Conservation (phyloP, 768 basidiomycete genomes). For the Boletus reticulatus region DNA sequence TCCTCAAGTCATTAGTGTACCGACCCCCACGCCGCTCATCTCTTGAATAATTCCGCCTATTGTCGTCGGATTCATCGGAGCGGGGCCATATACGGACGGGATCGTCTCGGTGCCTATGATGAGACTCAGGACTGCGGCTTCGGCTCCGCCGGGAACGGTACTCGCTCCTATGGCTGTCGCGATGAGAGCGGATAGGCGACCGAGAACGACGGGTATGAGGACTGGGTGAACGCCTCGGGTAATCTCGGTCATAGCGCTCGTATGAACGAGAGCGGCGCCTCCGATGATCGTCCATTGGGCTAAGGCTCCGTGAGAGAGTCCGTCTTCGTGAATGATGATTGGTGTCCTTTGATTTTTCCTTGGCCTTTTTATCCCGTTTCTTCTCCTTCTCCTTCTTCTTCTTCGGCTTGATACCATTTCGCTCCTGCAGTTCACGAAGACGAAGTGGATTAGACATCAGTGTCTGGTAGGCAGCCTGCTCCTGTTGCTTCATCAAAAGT, state of each 20-base stretch:
- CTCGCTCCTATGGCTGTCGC: constrained; percentile 20
- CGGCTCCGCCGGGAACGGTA: constrained; percentile 25
- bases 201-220: constrained; percentile 46
- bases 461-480: constrained; percentile 88
- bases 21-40: constrained; percentile 21
- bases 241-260: constrained; percentile 28
- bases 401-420: constrained; percentile 78
- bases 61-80: constrained; percentile 54
- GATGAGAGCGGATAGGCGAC: constrained; percentile 38
- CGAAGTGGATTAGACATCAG: constrained; percentile 85
- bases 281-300: constrained; percentile 27
- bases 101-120: constrained; percentile 13
- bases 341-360: constrained; percentile 13
- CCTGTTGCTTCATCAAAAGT: constrained; percentile 97
- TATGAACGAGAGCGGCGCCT: constrained; percentile 30
- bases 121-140: constrained; percentile 30
- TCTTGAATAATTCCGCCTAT: constrained; percentile 29
- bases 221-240: constrained; percentile 41
- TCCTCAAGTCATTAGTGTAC: constrained; percentile 35
- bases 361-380: constrained; percentile 42
- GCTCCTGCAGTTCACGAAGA: constrained; percentile 75
- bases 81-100: constrained; percentile 43
- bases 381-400: constrained; percentile 68
- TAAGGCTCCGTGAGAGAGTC: constrained; percentile 32
- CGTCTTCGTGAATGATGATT: constrained; percentile 35